A percentile compares a stretch with the other conserved stretches of the same genome.
phyloP scores from a whole-genome alignment of 495 filamentous ascomycete genomes.

The Neurospora cerealis region DNA sequence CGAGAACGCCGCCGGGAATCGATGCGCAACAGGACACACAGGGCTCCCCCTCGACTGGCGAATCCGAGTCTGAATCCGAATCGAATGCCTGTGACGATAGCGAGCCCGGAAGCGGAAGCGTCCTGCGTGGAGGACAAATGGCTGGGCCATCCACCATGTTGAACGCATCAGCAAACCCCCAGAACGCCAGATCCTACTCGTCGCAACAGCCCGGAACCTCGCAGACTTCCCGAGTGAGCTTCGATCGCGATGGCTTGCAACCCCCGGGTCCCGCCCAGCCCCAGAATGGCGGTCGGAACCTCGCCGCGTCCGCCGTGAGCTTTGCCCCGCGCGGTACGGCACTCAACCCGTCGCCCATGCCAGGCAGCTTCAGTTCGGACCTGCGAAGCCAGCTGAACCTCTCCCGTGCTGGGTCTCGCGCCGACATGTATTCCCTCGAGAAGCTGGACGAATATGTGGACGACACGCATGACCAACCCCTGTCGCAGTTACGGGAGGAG shows the following conservation, averaged over 20 bases:
- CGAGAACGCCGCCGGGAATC: conserved; percentile 2
- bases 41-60: conserved; percentile 2
- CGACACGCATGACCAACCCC: conserved; percentile 55
- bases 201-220: conserved; percentile 37
- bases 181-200: conserved; percentile 46
- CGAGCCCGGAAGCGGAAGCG: conserved; percentile 19
- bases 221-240: conserved; percentile 29
- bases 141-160: conserved; percentile 48
- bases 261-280: conserved; percentile 19
- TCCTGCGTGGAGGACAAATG: conserved; percentile 37
- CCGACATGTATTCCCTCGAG: conserved; percentile 51
- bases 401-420: conserved; percentile 57
- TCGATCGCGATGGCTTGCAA: conserved; percentile 46
- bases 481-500: conserved; percentile 63
- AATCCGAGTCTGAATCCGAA: not conserved
- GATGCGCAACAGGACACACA: conserved; percentile 2
- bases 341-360: conserved; percentile 57
- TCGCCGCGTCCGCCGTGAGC: conserved; percentile 51
- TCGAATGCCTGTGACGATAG: conserved; percentile 14
- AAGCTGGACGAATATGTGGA: conserved; percentile 58
- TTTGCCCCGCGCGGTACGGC: conserved; percentile 55
- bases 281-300: conserved; percentile 29
- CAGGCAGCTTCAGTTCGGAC: conserved; percentile 89
- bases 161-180: conserved; percentile 59
- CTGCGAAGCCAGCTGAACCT: conserved; percentile 64